Percentiles rank a stretch among this genome's conserved stretches.
phyloP scores from a whole-genome alignment of 257 asterid species.

The Rehmannia glutinosa region DNA sequence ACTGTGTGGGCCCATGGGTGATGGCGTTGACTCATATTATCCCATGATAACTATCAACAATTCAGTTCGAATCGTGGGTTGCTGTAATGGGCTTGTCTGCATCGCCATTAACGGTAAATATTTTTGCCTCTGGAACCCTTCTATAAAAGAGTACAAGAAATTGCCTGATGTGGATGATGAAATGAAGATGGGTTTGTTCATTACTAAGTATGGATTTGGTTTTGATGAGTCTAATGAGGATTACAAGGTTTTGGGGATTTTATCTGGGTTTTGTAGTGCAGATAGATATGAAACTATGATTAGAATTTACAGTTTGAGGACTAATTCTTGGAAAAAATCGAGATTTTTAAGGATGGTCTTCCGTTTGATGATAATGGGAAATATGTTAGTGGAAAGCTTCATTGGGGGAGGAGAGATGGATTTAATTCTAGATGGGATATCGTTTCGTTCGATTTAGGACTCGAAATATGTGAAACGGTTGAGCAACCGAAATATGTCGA shows the following conservation, averaged over 20 bases:
- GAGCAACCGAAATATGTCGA: constrained; percentile 21
- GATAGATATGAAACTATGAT: constrained; percentile 23
- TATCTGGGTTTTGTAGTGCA: neutral
- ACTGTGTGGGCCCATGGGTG: neutral
- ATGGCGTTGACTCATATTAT: constrained; percentile 18
- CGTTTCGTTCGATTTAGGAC: constrained; percentile 25
- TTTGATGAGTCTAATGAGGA: constrained; percentile 28
- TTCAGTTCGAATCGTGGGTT: constrained; percentile 19
- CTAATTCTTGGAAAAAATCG: constrained; percentile 38
- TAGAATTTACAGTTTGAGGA: constrained; percentile 31
- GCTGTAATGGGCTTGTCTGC: constrained; percentile 31
- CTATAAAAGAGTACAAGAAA: constrained; percentile 20
- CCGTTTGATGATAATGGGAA: constrained; percentile 21
- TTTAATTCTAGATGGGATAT: constrained; percentile 23
- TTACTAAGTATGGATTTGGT: constrained; percentile 37
- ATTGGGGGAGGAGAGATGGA: constrained; percentile 33
- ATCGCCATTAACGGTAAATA: constrained; percentile 23
- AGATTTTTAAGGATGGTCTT: constrained; percentile 20
- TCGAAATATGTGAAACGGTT: constrained; percentile 11
- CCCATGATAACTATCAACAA: constrained; percentile 26
- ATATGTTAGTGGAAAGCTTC: constrained; percentile 37
- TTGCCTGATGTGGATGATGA: constrained; percentile 20
- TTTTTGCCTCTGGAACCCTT: constrained; percentile 39
- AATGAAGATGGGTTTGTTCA: constrained; percentile 1
- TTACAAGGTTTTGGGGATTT: constrained; percentile 35